Percentiles rank a stretch among this genome's conserved stretches.
phyloP scores from a whole-genome alignment of 2,329 filamentous ascomycete genomes.

The Onygenales sp. region DNA sequence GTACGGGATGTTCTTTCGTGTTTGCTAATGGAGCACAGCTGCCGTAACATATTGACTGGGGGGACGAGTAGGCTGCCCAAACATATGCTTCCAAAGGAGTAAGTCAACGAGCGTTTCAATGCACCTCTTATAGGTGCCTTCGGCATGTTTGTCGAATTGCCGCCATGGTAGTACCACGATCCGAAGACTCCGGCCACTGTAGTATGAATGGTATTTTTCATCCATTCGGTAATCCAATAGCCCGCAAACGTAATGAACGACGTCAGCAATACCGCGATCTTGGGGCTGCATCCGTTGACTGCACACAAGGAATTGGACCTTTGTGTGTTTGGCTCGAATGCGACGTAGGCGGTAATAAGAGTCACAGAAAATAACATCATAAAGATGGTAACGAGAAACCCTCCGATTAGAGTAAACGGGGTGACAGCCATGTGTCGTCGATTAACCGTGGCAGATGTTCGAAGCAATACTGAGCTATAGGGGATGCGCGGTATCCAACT shows the following conservation, averaged over 20 bases:
- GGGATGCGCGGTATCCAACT: constrained; percentile 86
- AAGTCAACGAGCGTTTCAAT: constrained; percentile 70
- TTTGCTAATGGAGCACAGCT: constrained; percentile 70
- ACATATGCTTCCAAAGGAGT: constrained; percentile 85
- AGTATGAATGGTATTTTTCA: constrained; percentile 88
- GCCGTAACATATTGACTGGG: constrained; percentile 74
- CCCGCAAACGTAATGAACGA: constrained; percentile 83
- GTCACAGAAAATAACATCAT: constrained; percentile 81
- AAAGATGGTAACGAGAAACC: constrained; percentile 64
- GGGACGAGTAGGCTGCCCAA: constrained; percentile 79
- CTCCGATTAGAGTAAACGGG: constrained; percentile 73
- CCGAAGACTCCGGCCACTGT: constrained; percentile 84
- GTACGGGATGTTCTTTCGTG: constrained; percentile 55
- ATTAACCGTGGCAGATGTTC: constrained; percentile 74
- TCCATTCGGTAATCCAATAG: constrained; percentile 89
- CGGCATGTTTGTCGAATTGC: constrained; percentile 56
- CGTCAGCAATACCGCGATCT: constrained; percentile 72
- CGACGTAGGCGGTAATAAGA: constrained; percentile 74
- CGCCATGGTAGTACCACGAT: constrained; percentile 77
- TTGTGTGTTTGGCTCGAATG: constrained; percentile 55
- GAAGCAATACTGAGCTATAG: constrained; percentile 82
- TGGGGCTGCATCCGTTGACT: constrained; percentile 57
- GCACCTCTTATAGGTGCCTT: constrained; percentile 74
- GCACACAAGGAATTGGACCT: constrained; percentile 45
- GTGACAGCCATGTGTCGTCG: constrained; percentile 80